A percentile compares a stretch with the other conserved stretches of the same genome.
Conservation (phyloP, 768 basidiomycete genomes). For the Naganishia vaughanmartiniae region DNA sequence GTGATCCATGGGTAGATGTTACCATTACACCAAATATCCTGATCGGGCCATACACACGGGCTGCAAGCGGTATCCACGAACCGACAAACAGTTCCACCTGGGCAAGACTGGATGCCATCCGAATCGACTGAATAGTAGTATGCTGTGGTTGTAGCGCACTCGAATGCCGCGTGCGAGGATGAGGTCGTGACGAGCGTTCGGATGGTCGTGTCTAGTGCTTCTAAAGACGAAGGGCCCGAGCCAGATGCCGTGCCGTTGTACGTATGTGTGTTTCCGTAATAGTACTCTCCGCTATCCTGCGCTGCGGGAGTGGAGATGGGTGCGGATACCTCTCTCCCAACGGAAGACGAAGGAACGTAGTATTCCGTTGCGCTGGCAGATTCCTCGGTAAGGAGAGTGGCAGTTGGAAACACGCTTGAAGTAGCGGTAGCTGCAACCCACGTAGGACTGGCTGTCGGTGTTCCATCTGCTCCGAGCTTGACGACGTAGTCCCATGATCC, state of each 20-base stretch:
- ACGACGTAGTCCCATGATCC: slow-evolving; percentile 51
- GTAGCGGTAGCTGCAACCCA: slow-evolving; percentile 27
- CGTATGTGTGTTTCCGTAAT: slow-evolving; percentile 22
- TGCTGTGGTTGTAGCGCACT: slow-evolving; percentile 4
- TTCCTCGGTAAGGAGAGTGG: background rate
- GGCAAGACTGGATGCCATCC: slow-evolving; percentile 15
- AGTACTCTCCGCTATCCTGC: slow-evolving; percentile 7
- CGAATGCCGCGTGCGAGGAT: slow-evolving; percentile 8
- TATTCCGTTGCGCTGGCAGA: background rate
- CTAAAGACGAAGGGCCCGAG: background rate
- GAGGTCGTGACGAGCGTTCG: background rate
- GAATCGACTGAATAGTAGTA: slow-evolving; percentile 10
- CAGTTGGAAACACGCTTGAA: background rate
- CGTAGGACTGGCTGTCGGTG: slow-evolving; percentile 45
- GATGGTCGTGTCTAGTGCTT: slow-evolving; percentile 1
- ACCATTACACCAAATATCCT: slow-evolving; percentile 17
- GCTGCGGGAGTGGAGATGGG: background rate
- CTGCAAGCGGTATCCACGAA: slow-evolving; percentile 16
- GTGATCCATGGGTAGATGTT: slow-evolving; percentile 6
- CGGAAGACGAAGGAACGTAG: background rate
- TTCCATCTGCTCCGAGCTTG: slow-evolving; percentile 47
- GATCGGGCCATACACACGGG: slow-evolving; percentile 22
- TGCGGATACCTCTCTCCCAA: background rate
- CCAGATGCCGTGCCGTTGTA: slow-evolving; percentile 4
- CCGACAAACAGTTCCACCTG: slow-evolving; percentile 18